Percentiles rank a stretch among this genome's conserved stretches.
Conservation (phyloP, 2,329 filamentous ascomycete species). For the Raffaelea albimanens region DNA sequence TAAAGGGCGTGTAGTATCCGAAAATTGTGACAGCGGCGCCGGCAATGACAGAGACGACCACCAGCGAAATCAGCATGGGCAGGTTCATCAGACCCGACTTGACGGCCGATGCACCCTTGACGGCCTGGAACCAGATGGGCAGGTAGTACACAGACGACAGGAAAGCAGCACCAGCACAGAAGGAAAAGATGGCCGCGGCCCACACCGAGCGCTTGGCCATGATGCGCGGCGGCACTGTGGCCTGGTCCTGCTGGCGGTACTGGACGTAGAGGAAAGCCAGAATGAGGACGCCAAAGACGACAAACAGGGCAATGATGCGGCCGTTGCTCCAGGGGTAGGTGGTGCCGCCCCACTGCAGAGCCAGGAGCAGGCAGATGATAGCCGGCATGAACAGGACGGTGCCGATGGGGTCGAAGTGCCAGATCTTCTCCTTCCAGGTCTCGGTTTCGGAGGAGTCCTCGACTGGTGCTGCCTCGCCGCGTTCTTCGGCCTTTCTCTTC, state of each 20-base stretch:
- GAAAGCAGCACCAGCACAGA: conserved; percentile 22
- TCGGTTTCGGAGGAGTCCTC: background rate
- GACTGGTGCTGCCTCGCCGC: background rate
- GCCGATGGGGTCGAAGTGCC: conserved; percentile 19
- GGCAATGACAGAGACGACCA: conserved; percentile 18
- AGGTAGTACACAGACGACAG: conserved; percentile 16
- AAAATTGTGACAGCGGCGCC: conserved; percentile 20
- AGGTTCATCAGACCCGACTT: conserved; percentile 15
- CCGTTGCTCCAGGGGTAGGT: conserved; percentile 22
- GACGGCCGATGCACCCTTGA: conserved; percentile 22
- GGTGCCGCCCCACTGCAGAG: conserved; percentile 32
- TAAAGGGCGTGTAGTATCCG: conserved; percentile 29
- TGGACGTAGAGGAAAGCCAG: conserved; percentile 21
- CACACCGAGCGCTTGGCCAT: conserved; percentile 24
- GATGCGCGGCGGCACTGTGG: conserved; percentile 30
- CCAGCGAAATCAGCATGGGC: conserved; percentile 19
- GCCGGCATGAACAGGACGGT: conserved; percentile 14
- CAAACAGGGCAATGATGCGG: conserved; percentile 23
- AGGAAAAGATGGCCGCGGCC: conserved; percentile 21
- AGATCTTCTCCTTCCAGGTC: conserved; percentile 23
- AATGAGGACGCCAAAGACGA: conserved; percentile 19
- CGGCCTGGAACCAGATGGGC: conserved; percentile 27
- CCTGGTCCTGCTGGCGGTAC: conserved; percentile 21
- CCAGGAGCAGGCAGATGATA: conserved; percentile 32
- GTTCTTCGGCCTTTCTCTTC: background rate